Base-by-base conservation (phyloP, 176 grass and related monocot species). In the Avena sativa region DNA sequence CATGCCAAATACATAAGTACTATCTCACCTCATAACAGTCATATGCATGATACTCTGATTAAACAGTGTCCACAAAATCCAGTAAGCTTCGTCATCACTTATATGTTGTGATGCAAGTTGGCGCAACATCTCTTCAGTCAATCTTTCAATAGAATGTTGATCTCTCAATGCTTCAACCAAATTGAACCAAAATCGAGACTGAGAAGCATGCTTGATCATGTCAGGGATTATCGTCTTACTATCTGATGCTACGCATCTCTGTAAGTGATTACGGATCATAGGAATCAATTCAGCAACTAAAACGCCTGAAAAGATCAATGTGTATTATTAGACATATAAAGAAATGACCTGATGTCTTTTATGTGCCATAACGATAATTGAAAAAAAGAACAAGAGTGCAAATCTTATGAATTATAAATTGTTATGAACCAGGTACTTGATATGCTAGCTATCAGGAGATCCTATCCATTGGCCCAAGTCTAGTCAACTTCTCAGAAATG, bases 101-200 rank as follows among this genome's bases (percentile, higher is more conserved):
- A 87, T 72, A 88, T 86, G 83, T 16, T 79, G 89, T 71, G 90
- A 86, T 87, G 92, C 87, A 80, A 98, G 92, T 47, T 94, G 96
- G 61, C 80, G 71, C 65, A 96, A 79, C 81, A 96, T 73, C 46
- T 89, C 92, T 91, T 98, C 96, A 66, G 87, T 79, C 66, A 98
- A 88, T 87, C 92, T 98, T 92, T 98, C 93, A 84, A 98, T 74
- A 44, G 96, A 90, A 89, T 98, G 90, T 26, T 95, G 93, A 87
- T 98, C 96, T 84, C 79, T 94, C 30, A 92, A 90, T 79, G 92
- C 71, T 88, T 96, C 93, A 78, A 98, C 74, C 76, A 98, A 67
- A 86, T 64, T 92, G 73, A 96, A 85, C 96, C 96, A 98, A 87
- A 98, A 96, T 38, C 58, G 86, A 51, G 91, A 94, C 71, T 94